Percentiles rank a stretch among this genome's conserved stretches.
Conservation (phyloP, 495 filamentous ascomycete species). For the Astrothelium subdiscretum region DNA sequence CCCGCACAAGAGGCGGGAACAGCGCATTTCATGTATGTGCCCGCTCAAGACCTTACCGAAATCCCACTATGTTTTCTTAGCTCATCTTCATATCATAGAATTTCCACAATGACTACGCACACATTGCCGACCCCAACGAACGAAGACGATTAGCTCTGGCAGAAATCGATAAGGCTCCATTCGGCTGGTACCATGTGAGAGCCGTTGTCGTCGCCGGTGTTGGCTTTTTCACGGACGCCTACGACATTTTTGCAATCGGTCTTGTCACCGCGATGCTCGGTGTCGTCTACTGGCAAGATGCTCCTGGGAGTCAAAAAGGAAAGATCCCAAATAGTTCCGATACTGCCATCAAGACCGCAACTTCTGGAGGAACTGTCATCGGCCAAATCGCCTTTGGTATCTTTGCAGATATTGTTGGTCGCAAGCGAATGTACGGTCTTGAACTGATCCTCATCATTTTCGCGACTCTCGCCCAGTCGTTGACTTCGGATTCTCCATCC, state of each 20-base stretch:
- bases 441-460: conserved; percentile 84
- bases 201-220: conserved; percentile 70
- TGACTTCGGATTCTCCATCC: conserved; percentile 54
- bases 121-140: conserved; percentile 62
- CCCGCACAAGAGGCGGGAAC: conserved; percentile 16
- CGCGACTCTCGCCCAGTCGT: conserved; percentile 65
- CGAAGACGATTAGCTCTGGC: conserved; percentile 62
- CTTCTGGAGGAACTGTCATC: conserved; percentile 76
- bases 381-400: conserved; percentile 76
- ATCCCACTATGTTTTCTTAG: not conserved
- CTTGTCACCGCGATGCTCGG: conserved; percentile 49
- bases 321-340: conserved; percentile 49
- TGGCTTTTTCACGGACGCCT: conserved; percentile 76
- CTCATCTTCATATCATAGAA: not conserved
- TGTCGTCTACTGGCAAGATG: conserved; percentile 56
- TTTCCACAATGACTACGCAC: conserved; percentile 43
- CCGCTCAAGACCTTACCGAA: not conserved
- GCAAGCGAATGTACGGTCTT: conserved; percentile 78
- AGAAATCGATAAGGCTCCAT: conserved; percentile 68
- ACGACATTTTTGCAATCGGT: conserved; percentile 75
- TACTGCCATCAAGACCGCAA: conserved; percentile 79
- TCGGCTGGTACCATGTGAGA: conserved; percentile 69
- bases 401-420: conserved; percentile 67
- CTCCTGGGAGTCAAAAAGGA: conserved; percentile 22
- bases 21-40: conserved; percentile 20